Base-by-base conservation (phyloP, 306 rosid species). In the Lotus japonicus region DNA sequence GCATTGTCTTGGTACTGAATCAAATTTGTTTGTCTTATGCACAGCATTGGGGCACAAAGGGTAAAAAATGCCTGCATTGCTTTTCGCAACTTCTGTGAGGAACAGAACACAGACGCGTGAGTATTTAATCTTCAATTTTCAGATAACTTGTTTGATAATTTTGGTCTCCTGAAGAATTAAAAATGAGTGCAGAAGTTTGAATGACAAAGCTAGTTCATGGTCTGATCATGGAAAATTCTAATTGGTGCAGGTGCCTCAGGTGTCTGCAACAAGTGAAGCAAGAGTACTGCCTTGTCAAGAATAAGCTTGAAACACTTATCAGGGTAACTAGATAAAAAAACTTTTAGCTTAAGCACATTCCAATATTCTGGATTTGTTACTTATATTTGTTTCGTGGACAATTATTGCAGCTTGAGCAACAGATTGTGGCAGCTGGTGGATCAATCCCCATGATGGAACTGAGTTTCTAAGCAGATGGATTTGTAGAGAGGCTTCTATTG, bases 241-340 rank as follows among this genome's bases (percentile, higher is more conserved):
- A 52, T 70, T 76, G 11, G 14, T 68, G 69, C 86, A 95, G 99
- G 81, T 88, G 95, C 77, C 54, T 74, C 35, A 70, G 92, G 77
- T 95, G 99, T 83, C 83, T 95, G 64, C 97, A 90, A 60, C 96
- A 88, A 81, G 87, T 95, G 73, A 89, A 85, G 65, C 90, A 95
- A 63, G 97, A 88, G 83, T 88, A 88, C 87, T 78, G 64, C 61
- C 77, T 82, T 61, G 96, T 84, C 64, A 95, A 95, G 85, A 85
- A 78, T 77, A 95, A 91, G 95, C 97, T 95, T 72, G 89, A 89
- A 73, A 82, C 70, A 71, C 81, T 95, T 19, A 84, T 88, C 74
- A 77, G 85, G 76, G 99, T 94, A 71, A 90, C 78, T 53, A 10
- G 46, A 82, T 11, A 11, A 16, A 50, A 14, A 54, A 9, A 5